Percentiles rank a stretch among this genome's conserved stretches.
Evolutionary conservation across 1,284 basidiomycete genomes (phyloP).

Genomic region (Pseudozyma sp.): DNA sequence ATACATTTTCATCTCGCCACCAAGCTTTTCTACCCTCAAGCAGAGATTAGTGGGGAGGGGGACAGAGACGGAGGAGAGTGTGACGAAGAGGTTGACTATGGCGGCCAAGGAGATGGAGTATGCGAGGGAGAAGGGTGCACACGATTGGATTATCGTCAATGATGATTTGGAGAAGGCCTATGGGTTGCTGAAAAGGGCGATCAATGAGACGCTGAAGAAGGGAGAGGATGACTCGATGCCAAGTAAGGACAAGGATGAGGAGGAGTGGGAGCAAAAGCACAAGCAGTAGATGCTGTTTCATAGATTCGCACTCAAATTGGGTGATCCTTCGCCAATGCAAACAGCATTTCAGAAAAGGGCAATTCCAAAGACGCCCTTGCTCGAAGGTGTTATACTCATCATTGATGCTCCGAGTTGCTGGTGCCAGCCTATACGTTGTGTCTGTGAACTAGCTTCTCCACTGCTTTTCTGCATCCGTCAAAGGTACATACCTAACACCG

Average conservation of each 20-base stretch:
- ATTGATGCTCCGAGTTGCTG: neutral
- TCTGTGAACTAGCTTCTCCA: constrained; percentile 17
- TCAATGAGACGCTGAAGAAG: constrained; percentile 34
- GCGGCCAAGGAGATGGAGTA: constrained; percentile 87
- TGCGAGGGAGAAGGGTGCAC: constrained; percentile 78
- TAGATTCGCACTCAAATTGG: neutral
- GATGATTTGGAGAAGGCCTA: constrained; percentile 90
- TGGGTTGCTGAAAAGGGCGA: constrained; percentile 69
- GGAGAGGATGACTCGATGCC: constrained; percentile 55
- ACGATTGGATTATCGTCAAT: constrained; percentile 90
- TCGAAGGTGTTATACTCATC: neutral
- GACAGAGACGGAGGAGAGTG: constrained; percentile 83
- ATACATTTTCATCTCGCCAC: constrained; percentile 93
- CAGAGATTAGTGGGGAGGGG: constrained; percentile 81
- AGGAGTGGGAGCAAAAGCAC: constrained; percentile 29
- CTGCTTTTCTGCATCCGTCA: constrained; percentile 57
- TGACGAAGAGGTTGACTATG: constrained; percentile 81
- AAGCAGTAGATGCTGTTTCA: constrained; percentile 1
- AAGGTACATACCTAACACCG: constrained; percentile 74
- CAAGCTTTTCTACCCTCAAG: constrained; percentile 73
- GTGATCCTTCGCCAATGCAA: neutral
- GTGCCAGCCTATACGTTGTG: too few species aligned
- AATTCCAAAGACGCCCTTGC: neutral
- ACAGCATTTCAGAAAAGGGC: neutral
- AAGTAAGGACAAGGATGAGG: constrained; percentile 47